Percentiles rank a stretch among this genome's conserved stretches.
Conservation (phyloP, 495 filamentous ascomycete species). For the Achaetomiella virescens region DNA sequence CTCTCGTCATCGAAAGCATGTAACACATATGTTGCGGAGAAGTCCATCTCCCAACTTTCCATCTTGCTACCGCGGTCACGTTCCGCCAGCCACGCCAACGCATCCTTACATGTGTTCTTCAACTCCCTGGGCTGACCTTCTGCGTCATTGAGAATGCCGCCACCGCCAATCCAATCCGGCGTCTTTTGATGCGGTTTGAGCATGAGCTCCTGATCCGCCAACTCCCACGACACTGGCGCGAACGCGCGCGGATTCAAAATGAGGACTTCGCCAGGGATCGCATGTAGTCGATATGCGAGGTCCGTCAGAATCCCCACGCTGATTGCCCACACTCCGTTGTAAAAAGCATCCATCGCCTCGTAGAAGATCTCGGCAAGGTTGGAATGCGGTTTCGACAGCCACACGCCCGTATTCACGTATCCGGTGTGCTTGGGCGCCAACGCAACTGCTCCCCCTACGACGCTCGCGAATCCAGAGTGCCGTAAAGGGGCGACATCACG, state of each 20-base stretch:
- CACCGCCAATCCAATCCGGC: neutral
- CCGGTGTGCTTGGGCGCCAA: conserved; percentile 9
- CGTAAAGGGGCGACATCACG: conserved; percentile 16
- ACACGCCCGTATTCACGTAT: conserved; percentile 22
- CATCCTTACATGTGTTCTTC: conserved; percentile 9
- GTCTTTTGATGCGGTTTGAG: neutral
- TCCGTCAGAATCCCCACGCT: conserved; percentile 21
- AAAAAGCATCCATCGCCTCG: conserved; percentile 11
- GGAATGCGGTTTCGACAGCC: conserved; percentile 11
- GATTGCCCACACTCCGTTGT: conserved; percentile 17
- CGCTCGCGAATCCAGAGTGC: conserved; percentile 17
- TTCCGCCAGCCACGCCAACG: conserved; percentile 13
- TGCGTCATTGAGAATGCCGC: neutral
- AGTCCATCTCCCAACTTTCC: conserved; percentile 20
- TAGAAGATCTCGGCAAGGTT: conserved; percentile 13
- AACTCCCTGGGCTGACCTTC: neutral
- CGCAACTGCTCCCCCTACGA: conserved; percentile 14
- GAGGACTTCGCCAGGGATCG: conserved; percentile 17
- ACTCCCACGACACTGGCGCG: conserved; percentile 18
- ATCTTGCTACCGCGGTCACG: neutral
- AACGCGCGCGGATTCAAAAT: conserved; percentile 16
- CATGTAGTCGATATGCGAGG: conserved; percentile 12
- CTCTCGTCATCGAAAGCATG: conserved; percentile 19
- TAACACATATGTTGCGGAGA: conserved; percentile 22
- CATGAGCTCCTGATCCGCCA: conserved; percentile 6